Conservation (phyloP, 1,284 basidiomycete genomes). For the Apiotrichum sp. region DNA sequence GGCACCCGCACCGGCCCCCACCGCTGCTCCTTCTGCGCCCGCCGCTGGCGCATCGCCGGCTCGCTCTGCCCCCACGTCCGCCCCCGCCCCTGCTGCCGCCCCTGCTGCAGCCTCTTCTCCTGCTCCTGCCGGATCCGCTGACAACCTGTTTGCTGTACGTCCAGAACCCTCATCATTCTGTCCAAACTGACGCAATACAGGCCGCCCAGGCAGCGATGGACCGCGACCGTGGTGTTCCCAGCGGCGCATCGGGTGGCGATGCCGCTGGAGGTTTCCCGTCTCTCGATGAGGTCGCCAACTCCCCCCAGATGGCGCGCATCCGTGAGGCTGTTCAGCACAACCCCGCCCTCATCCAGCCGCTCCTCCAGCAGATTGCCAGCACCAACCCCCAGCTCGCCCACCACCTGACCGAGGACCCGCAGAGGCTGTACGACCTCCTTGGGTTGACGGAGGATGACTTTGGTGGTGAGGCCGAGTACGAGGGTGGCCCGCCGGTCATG, state of each 20-base stretch:
- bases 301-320: conserved; percentile 61
- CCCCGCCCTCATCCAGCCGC: conserved; percentile 66
- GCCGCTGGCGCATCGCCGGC: conserved; percentile 1
- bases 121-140: conserved; percentile 46
- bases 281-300: conserved; percentile 51
- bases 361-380: conserved; percentile 73
- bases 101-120: conserved; percentile 41
- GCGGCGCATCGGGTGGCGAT: conserved; percentile 22
- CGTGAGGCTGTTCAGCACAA: conserved; percentile 67
- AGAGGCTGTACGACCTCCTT: conserved; percentile 61
- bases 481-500: conserved; percentile 60
- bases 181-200: conserved; percentile 8
- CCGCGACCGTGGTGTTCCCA: conserved; percentile 43
- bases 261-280: conserved; percentile 19
- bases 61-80: too few relatives aligned
- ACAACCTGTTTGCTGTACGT: conserved; percentile 48
- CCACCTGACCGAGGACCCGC: conserved; percentile 61
- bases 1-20: conserved; percentile 5
- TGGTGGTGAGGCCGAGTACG: conserved; percentile 48
- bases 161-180: too few relatives aligned
- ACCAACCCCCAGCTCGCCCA: conserved; percentile 70
- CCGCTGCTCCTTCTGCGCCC: conserved; percentile 5
- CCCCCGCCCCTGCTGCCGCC: too few relatives aligned
- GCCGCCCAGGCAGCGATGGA: conserved; percentile 47
- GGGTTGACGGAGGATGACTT: conserved; percentile 47